Percentiles rank a stretch among this genome's conserved stretches.
Evolutionary conservation across 75 land plant species (phyloP).

Genomic region (Picea glauca): DNA sequence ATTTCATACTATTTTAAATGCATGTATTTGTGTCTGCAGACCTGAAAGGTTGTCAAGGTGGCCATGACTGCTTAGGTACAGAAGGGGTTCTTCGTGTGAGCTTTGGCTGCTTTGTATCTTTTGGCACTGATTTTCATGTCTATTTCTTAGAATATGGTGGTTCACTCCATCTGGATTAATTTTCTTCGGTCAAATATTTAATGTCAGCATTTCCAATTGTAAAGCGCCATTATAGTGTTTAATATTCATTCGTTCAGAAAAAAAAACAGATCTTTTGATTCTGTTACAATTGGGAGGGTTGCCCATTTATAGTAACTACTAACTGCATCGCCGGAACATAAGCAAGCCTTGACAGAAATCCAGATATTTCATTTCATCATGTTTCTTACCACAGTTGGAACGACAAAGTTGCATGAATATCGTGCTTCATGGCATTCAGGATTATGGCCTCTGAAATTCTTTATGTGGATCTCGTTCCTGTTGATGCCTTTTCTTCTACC

Average conservation of each 20-base stretch:
- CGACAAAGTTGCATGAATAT: conserved; percentile 42
- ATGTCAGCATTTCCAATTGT: neutral
- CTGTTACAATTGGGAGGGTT: neutral
- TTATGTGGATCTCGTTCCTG: conserved; percentile 57
- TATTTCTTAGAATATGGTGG: neutral
- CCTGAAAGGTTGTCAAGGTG: conserved; percentile 63
- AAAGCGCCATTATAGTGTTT: neutral
- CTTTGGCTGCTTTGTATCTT: conserved; percentile 92
- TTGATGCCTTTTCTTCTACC: conserved; percentile 71
- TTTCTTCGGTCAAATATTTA: neutral
- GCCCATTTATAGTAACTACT: neutral
- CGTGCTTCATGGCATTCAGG: conserved; percentile 85
- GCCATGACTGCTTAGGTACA: conserved; percentile 60
- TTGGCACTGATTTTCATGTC: neutral
- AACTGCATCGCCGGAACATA: neutral
- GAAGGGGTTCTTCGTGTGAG: conserved; percentile 90
- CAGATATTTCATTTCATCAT: conserved; percentile 71
- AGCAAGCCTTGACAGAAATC: conserved; percentile 22
- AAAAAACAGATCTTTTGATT: neutral
- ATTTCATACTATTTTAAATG: neutral
- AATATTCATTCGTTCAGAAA: neutral
- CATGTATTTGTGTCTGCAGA: conserved; percentile 37
- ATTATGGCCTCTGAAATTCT: conserved; percentile 75
- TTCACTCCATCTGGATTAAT: neutral
- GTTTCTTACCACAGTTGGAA: conserved; percentile 82